Evolutionary conservation across 192 early-diverging fungal genomes (phyloP), one percentile per base, ranked within the genome.

Genomic region (Coemansia sp.): DNA sequence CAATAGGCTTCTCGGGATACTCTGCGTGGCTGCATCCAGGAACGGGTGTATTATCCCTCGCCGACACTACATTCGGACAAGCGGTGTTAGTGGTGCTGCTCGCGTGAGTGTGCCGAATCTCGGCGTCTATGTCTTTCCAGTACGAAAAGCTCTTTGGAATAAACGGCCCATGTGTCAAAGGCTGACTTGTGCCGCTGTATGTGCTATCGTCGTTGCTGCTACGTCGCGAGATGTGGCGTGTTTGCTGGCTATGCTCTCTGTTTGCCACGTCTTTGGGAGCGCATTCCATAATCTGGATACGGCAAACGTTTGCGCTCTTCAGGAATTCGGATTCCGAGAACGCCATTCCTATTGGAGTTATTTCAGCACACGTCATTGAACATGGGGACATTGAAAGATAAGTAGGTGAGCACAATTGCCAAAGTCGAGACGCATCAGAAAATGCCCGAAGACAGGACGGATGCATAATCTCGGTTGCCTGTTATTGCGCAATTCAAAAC

Each of bases 241-340:
- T 9, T 57, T 11, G 14, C 9, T 36, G 32, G 13, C 17, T 35
- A n/a, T 33, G 35, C 19, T 36, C 33, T 33, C 55, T 20, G 29
- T 25, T 33, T n/a, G 55, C 15, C 34, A 35, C 34, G 9, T 36
- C 34, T 9, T 57, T 20, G 10, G 15, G 10, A 5, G 34, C 55
- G 23, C 34, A 17, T 33, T 57, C 55, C 17, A 66, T 29, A 1
- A 29, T 69, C 40, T 56, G 69, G 22, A 65, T 38, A 13, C 78
- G 78, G 15, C 62, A 61, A n/a, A 69, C 68, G 52, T 72, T 71
- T 63, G 78, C 73, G 11, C 54, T 50, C 5, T 61, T 52, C 42
- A 81, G 19, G 64, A 81, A 74, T 38, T 75, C 66, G 19, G 53
- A 33, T 58, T 81, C 78, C n/a, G 69, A 72, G 48, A 75, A 75